Evolutionary conservation across 2,329 filamentous ascomycete species (phyloP).

Genomic region (Aspergillus uvarum): DNA sequence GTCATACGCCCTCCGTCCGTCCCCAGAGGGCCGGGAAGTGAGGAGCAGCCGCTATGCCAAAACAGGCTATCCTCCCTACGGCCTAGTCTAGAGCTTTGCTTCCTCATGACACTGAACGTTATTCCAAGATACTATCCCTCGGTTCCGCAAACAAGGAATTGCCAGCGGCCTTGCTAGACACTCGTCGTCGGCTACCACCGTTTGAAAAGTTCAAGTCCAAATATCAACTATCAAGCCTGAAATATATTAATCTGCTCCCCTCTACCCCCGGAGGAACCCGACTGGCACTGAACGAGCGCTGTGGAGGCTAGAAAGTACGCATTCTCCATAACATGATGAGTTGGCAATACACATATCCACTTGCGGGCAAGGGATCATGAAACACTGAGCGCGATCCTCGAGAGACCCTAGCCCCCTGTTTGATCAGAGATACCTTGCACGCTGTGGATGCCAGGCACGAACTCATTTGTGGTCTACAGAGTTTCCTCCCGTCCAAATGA

Average conservation of each 20-base stretch:
- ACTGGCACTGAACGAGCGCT: slow-evolving; percentile 6
- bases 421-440: slow-evolving; percentile 10
- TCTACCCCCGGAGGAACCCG: not conserved
- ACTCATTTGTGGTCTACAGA: slow-evolving; percentile 11
- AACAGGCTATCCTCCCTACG: too few species aligned
- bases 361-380: slow-evolving; percentile 6
- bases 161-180: not conserved
- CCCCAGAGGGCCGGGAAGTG: too few species aligned
- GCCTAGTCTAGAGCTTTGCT: too few species aligned
- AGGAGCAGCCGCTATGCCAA: too few species aligned
- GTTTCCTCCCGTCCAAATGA: not conserved
- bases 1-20: too few species aligned
- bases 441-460: slow-evolving; percentile 18
- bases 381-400: slow-evolving; percentile 11
- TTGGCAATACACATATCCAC: slow-evolving; percentile 13
- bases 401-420: slow-evolving; percentile 11
- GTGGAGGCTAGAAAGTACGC: slow-evolving; percentile 11
- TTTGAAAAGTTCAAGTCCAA: not conserved
- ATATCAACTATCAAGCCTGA: slow-evolving; percentile 1
- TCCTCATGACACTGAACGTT: too few species aligned
- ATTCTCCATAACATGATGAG: slow-evolving; percentile 9
- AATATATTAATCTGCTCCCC: not conserved
- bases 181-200: not conserved
- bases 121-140: too few species aligned
- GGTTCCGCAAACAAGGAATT: too few species aligned